These are phyloP conservation scores for Paraphoma chrysanthemicola DNA, from an alignment of 2,329 filamentous ascomycete genomes.

Conservation along the genomic window DNA sequence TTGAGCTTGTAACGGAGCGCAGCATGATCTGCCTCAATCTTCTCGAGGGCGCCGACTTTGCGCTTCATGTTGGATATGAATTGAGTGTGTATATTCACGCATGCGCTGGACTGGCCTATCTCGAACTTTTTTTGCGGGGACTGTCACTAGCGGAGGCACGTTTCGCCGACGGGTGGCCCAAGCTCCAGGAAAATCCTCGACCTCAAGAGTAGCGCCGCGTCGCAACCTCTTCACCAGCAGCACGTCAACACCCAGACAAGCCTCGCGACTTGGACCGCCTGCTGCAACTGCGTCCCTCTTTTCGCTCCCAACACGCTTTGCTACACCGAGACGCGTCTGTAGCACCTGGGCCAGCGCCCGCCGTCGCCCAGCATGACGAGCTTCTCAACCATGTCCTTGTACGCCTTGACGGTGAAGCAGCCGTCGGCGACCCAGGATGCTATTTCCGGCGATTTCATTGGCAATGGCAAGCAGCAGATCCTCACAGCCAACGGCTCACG, in stretches of 20 bases:
- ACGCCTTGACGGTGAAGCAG: constrained; percentile 93
- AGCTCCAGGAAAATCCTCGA: constrained; percentile 1
- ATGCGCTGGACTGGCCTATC: not conserved
- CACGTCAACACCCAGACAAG: constrained; percentile 8
- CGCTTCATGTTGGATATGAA: constrained; percentile 72
- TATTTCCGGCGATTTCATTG: constrained; percentile 92
- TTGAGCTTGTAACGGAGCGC: constrained; percentile 92
- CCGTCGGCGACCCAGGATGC: constrained; percentile 89
- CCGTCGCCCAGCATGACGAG: constrained; percentile 77
- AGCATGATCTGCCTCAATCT: constrained; percentile 78
- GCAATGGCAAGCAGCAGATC: constrained; percentile 97
- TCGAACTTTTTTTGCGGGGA: constrained; percentile 25
- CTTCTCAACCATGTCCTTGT: constrained; percentile 98
- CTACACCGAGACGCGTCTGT: constrained; percentile 17
- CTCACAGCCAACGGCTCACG: constrained; percentile 91
- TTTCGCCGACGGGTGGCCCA: constrained; percentile 15
- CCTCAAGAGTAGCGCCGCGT: constrained; percentile 2
- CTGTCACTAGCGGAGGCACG: constrained; percentile 13
- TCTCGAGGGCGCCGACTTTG: constrained; percentile 91
- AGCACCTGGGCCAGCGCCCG: constrained; percentile 40
- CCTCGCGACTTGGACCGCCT: not conserved
- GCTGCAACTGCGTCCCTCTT: not conserved
- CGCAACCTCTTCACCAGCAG: constrained; percentile 2
- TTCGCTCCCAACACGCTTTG: constrained; percentile 1
- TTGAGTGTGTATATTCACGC: not conserved